Conservation (phyloP, 257 asterid genomes). For the Capsicum chinense region DNA sequence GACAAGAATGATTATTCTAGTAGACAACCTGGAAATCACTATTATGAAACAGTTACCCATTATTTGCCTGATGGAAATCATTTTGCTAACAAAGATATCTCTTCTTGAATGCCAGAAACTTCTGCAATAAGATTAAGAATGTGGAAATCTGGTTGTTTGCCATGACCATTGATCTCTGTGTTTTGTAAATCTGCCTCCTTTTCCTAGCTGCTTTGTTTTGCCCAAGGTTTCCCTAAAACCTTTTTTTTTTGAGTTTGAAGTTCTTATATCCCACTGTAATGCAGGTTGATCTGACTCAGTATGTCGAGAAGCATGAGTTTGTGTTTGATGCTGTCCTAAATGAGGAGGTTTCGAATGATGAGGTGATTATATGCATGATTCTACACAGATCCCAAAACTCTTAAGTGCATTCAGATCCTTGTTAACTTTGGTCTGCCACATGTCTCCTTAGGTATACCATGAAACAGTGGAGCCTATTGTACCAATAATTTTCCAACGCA, state of each 20-base stretch:
- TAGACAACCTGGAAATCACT: background rate
- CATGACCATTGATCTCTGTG: slow-evolving; percentile 16
- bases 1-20: background rate
- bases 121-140: background rate
- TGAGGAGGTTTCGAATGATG: slow-evolving; percentile 98
- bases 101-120: slow-evolving; percentile 8
- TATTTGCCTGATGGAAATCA: background rate
- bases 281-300: slow-evolving; percentile 97
- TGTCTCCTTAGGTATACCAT: slow-evolving; percentile 51
- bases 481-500: slow-evolving; percentile 61
- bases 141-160: background rate
- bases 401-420: slow-evolving; percentile 24
- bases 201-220: background rate
- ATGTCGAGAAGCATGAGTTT: slow-evolving; percentile 95
- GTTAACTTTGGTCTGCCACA: slow-evolving; percentile 23
- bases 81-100: slow-evolving; percentile 17
- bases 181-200: slow-evolving; percentile 5
- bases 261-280: slow-evolving; percentile 32
- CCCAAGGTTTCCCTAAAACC: background rate
- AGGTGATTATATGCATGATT: slow-evolving; percentile 56
- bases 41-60: background rate
- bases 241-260: background rate
- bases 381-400: background rate
- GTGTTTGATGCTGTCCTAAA: slow-evolving; percentile 96
- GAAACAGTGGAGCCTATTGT: slow-evolving; percentile 64